Evolutionary conservation across 2,329 filamentous ascomycete species (phyloP), one percentile per base, ranked within the genome.

Genomic region (Hypoxylon rubiginosum): DNA sequence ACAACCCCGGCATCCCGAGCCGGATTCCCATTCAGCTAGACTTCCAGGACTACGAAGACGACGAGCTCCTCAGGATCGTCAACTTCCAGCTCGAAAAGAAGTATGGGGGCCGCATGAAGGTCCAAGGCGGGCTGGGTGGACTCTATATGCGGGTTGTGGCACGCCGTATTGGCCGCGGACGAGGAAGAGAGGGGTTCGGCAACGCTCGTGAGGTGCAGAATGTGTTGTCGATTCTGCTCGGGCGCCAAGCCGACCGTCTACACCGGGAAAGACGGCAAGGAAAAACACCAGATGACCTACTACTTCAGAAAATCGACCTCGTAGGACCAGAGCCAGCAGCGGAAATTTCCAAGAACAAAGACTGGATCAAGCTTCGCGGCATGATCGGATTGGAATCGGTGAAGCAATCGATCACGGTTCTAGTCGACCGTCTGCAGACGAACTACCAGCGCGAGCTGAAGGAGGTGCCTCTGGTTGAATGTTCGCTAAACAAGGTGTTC

Each of bases 1-100:
- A 94, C 64, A 94, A 94, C 49, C 88, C 88, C 0, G 91, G 92
- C 0, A 80, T 94, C 3, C 82, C 86, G 0, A 92, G 90, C 67
- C 87, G 92, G 0, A 90, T 95, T 32, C 91, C 91, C 0, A 80
- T 87, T 5, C 79, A 84, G 36, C 81, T 94, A 71, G 82, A 86
- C 41, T 95, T 94, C 60, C 79, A 85, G 0, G 92, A 94, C 74
- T 94, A 92, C 67, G 80, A 81, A 0, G 89, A 94, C 52, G 72
- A 79, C 0, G 91, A 94, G 69, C 80, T 95, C 0, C 81, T 88
- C 1, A 72, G 74, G 0, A 94, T 95, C 6, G 76, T 94, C 0
- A 78, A 82, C 10, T 77, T 82, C 0, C 81, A 85, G 36, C 81
- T 93, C 3, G 68, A 84, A 1, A 82, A 82, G 36, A 87, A 83